Conservation (phyloP, 2,329 filamentous ascomycete genomes). For the Aspergillus eucalypticola region DNA sequence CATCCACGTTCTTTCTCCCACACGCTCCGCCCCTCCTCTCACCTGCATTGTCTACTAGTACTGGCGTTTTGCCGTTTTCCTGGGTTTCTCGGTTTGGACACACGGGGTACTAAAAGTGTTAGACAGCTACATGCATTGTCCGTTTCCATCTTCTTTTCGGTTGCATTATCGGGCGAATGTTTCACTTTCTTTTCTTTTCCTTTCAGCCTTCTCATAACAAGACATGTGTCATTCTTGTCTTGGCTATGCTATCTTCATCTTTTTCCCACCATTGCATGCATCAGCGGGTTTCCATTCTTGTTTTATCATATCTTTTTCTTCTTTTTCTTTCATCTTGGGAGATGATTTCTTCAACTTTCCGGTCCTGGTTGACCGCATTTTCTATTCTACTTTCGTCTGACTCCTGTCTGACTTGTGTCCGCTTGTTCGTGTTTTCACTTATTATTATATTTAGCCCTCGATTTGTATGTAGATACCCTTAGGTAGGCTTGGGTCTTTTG, state of each 20-base stretch:
- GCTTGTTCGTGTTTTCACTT: constrained; percentile 9
- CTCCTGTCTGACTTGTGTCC: constrained; percentile 8
- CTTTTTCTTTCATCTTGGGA: neutral
- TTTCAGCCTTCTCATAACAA: neutral
- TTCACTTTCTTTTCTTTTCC: constrained; percentile 1
- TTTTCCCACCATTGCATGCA: neutral
- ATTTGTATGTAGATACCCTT: constrained; percentile 23
- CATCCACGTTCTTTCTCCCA: constrained; percentile 10
- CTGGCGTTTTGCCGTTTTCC: constrained; percentile 15
- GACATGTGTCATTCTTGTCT: neutral
- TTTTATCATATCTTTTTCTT: neutral
- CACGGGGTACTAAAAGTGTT: constrained; percentile 12
- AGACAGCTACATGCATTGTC: constrained; percentile 12
- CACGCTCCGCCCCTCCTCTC: constrained; percentile 2
- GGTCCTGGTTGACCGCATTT: neutral
- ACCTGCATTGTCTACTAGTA: constrained; percentile 16
- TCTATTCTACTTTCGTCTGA: constrained; percentile 3
- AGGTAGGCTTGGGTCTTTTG: constrained; percentile 16
- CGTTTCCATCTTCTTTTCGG: neutral
- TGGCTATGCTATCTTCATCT: neutral
- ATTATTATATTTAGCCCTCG: constrained; percentile 17
- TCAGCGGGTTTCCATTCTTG: constrained; percentile 5
- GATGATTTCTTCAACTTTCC: neutral
- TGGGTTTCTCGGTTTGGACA: constrained; percentile 13
- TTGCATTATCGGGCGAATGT: constrained; percentile 13